These are phyloP conservation scores for Scenedesmus sp. DNA, from an alignment of 163 green algal species.

Conservation along the genomic window DNA sequence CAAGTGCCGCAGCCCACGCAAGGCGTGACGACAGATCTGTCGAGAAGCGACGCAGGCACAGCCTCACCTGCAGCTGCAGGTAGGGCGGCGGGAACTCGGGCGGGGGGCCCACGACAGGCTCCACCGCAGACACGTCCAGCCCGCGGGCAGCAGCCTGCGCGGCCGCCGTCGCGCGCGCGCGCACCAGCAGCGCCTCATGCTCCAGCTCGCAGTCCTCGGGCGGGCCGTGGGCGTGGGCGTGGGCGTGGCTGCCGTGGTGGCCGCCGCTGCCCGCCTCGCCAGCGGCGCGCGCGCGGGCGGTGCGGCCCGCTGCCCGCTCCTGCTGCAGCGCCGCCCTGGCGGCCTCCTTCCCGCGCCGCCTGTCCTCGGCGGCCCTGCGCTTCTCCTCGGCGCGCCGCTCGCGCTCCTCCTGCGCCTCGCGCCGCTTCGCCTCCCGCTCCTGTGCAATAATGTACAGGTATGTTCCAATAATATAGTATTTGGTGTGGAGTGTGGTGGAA, in stretches of 20 bases:
- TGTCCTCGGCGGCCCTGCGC: slow-evolving; percentile 64
- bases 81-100: slow-evolving; percentile 82
- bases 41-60: neutral
- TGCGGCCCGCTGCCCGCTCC: slow-evolving; percentile 67
- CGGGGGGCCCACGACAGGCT: slow-evolving; percentile 39
- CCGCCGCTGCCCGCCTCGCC: slow-evolving; percentile 59
- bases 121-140: slow-evolving; percentile 1
- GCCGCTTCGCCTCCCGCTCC: slow-evolving; percentile 49
- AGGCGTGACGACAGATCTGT: no score
- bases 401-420: slow-evolving; percentile 63
- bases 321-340: slow-evolving; percentile 71
- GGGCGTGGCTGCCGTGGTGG: neutral
- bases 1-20: no score
- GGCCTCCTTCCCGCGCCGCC: slow-evolving; percentile 81
- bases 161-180: slow-evolving; percentile 9
- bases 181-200: slow-evolving; percentile 70
- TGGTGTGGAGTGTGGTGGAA: neutral
- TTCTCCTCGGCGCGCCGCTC: slow-evolving; percentile 72
- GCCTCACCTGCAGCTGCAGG: slow-evolving; percentile 58
- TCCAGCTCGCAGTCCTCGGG: slow-evolving; percentile 89
- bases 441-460: neutral
- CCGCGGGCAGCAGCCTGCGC: slow-evolving; percentile 26
- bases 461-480: no score
- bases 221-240: slow-evolving; percentile 19
- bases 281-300: slow-evolving; percentile 53